phyloP scores from a whole-genome alignment of 768 basidiomycete genomes.

The Leucocoprinus sp. region DNA sequence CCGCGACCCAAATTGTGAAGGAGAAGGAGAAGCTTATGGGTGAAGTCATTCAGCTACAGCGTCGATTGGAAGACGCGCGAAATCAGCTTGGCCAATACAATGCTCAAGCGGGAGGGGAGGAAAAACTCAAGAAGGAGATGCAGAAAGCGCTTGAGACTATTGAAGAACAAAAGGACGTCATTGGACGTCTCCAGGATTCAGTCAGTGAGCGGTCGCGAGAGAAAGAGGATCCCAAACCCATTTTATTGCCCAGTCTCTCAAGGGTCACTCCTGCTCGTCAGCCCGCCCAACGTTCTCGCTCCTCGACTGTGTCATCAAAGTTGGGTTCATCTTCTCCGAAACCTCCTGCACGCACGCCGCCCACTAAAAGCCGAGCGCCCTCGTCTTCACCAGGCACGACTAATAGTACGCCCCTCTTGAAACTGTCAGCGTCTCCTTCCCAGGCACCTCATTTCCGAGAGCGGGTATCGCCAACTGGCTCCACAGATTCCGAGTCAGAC shows the following conservation, averaged over 20 bases:
- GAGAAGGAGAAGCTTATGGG: slow-evolving; percentile 1
- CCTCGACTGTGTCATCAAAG: not conserved
- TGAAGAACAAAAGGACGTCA: slow-evolving; percentile 1
- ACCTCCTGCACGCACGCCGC: not conserved
- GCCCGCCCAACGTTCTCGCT: not conserved
- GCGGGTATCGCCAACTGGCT: not conserved
- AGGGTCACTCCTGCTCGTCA: not conserved
- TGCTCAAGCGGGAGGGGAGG: not conserved
- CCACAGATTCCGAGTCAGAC: slow-evolving; percentile 4
- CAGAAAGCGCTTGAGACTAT: not conserved
- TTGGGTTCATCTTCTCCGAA: not conserved
- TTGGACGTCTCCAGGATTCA: slow-evolving; percentile 2
- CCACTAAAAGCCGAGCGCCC: not conserved
- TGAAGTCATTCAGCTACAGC: not conserved
- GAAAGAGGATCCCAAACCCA: slow-evolving; percentile 2
- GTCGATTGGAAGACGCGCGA: slow-evolving; percentile 1
- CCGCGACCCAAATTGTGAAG: not conserved
- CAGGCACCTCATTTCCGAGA: not conserved
- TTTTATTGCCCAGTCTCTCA: not conserved
- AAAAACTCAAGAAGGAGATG: not conserved
- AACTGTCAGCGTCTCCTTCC: not conserved
- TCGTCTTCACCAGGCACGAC: not conserved
- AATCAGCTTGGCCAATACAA: not conserved
- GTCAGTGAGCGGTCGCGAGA: not conserved
- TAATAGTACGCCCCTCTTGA: not conserved